Conservation (phyloP, 257 asterid species). For the Salvia splendens region DNA sequence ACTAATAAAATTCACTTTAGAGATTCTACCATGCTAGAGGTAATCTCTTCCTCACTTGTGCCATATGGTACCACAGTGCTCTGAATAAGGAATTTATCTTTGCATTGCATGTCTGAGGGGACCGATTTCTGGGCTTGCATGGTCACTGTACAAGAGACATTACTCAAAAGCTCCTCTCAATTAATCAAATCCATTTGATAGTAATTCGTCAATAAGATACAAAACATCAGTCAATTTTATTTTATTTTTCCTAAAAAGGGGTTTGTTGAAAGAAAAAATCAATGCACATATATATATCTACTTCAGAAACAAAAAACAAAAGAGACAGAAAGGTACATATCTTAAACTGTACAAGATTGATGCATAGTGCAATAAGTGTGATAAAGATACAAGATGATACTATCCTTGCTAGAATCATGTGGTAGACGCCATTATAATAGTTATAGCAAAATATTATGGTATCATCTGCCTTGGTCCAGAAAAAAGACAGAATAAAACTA, state of each 20-base stretch:
- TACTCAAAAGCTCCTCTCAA: constrained; percentile 29
- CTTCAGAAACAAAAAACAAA: background rate
- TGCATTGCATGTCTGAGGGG: constrained; percentile 70
- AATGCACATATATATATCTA: background rate
- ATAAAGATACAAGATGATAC: background rate
- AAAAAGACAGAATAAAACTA: background rate
- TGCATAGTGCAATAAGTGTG: background rate
- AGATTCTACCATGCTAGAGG: constrained; percentile 67
- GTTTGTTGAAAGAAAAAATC: background rate
- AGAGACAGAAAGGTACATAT: background rate
- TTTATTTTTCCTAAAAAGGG: constrained; percentile 12
- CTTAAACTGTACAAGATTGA: background rate
- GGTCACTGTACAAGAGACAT: constrained; percentile 52
- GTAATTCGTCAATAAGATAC: constrained; percentile 16
- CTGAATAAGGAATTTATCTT: constrained; percentile 87
- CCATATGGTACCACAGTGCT: constrained; percentile 75
- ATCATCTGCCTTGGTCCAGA: constrained; percentile 3
- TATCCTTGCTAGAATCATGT: constrained; percentile 5
- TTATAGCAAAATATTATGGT: constrained; percentile 16
- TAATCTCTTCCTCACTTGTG: constrained; percentile 67
- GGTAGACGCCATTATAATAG: background rate
- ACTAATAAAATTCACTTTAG: constrained; percentile 25
- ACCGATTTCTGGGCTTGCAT: constrained; percentile 82
- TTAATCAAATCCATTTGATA: constrained; percentile 7
- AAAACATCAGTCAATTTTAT: constrained; percentile 20